Conservation (phyloP, 768 basidiomycete species). For the Hydnum rufescens region DNA sequence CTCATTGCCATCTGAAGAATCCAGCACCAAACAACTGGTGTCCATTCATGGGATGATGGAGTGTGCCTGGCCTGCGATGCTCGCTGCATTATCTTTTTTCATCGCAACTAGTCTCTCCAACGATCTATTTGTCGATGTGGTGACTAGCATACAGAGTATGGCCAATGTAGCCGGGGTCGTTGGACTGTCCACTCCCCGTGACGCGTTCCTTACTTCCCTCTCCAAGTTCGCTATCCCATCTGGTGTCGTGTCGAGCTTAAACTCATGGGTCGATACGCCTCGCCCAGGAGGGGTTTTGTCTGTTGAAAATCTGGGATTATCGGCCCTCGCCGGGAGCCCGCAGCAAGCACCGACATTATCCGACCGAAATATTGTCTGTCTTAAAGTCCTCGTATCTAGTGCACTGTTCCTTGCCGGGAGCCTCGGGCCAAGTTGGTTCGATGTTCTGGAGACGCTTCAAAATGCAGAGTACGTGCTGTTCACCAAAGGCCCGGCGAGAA, state of each 20-base stretch:
- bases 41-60: constrained; percentile 64
- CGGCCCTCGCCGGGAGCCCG: constrained; percentile 16
- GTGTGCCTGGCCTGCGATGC: constrained; percentile 78
- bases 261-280: constrained; percentile 36
- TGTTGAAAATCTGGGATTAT: constrained; percentile 43
- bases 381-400: constrained; percentile 61
- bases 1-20: constrained; percentile 32
- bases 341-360: constrained; percentile 45
- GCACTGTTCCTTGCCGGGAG: constrained; percentile 68
- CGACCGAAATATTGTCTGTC: constrained; percentile 76
- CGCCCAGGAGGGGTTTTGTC: constrained; percentile 30
- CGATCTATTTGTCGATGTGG: constrained; percentile 72
- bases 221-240: constrained; percentile 88
- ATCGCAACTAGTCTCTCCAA: constrained; percentile 84
- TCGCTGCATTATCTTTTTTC: constrained; percentile 77
- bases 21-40: constrained; percentile 34
- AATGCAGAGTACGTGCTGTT: constrained; percentile 86
- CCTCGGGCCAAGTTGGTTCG: constrained; percentile 82
- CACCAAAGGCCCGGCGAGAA: constrained; percentile 25
- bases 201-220: constrained; percentile 79
- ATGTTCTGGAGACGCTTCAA: constrained; percentile 75
- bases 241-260: constrained; percentile 68
- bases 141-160: constrained; percentile 65
- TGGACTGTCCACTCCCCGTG: constrained; percentile 68
- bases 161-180: constrained; percentile 80